Base-by-base conservation (phyloP, 257 asterid species). In the Rubia yunnanensis region DNA sequence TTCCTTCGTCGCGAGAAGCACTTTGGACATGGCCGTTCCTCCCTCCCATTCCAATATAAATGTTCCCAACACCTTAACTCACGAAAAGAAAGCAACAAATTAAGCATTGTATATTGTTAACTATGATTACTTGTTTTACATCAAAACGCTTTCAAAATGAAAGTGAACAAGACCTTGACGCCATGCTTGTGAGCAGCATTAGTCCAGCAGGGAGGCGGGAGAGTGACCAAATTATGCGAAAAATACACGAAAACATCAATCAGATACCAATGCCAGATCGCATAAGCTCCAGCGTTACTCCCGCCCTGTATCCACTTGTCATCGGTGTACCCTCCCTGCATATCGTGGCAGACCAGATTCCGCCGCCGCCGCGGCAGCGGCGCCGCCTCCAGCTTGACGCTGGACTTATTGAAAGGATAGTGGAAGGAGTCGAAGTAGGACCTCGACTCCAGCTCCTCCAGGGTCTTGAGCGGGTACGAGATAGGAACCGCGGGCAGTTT, bases 191-290 rank as follows among this genome's bases (percentile, higher is more conserved):
- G 97, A 57, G 89, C 95, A 50, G 96, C 63, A 76, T 92, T 88
- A 28, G 76, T 83, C 97, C 97, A 92, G 76, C 95, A 79, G 36
- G 99, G 97, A 71, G 97, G 99, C 56, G 97, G 99, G 72, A 92
- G 58, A 5, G 97, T 89, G 74, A 92, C 97, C 83, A 92, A 73
- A 60, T 46, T 67, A 74, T 89, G 99, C 39, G 97, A 86, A 71
- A 92, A 92, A 67, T 92, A 92, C 20, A 88, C 97, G 34, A 92
- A 92, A 46, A 89, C 88, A 79, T 92, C 97, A 38, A 92, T 88
- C 85, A 92, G 82, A 79, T 83, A 81, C 99, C 99, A 92, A 75
- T 92, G 99, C 97, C 96, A 89, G 66, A 92, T 84, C 56, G 86
- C 83, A 68, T 84, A 92, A 7, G 97, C 96, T 18, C 69, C 90